Conservation (phyloP, 1,284 basidiomycete species). For the Butyriboletus regius region DNA sequence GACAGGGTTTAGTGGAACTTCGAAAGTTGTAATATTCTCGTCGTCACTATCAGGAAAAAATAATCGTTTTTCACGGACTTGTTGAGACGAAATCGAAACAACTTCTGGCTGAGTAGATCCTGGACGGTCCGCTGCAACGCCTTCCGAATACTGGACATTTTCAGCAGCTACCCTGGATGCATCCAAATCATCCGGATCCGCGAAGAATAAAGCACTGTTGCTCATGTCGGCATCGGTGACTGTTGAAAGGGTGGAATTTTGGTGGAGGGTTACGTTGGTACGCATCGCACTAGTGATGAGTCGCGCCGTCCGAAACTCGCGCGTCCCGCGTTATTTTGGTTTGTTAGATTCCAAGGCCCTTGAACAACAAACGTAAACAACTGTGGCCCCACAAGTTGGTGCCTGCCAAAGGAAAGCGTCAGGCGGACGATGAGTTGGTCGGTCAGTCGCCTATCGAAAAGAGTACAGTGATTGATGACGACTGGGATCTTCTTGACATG, state of each 20-base stretch:
- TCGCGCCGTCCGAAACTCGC: too few species aligned
- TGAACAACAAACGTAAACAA: conserved; percentile 13
- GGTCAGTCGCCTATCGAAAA: too few species aligned
- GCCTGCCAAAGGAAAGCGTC: too few species aligned
- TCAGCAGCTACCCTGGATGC: not conserved
- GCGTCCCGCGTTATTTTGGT: conserved; percentile 25
- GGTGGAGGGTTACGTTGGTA: not conserved
- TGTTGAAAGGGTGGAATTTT: not conserved
- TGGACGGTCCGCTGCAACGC: not conserved
- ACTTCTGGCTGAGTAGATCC: conserved; percentile 1
- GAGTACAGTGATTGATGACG: too few species aligned
- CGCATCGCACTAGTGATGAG: conserved; percentile 13
- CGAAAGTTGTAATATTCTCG: conserved; percentile 33
- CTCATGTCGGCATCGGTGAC: conserved; percentile 9
- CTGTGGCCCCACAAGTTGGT: too few species aligned
- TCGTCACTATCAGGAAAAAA: conserved; percentile 59
- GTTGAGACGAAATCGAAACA: conserved; percentile 3
- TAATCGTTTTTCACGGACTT: conserved; percentile 33
- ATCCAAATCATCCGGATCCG: conserved; percentile 34
- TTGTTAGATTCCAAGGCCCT: conserved; percentile 11
- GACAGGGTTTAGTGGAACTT: conserved; percentile 15
- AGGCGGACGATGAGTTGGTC: too few species aligned
- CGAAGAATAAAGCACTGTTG: conserved; percentile 31
- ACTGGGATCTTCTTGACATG: too few species aligned
- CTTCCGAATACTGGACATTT: conserved; percentile 1